These are phyloP conservation scores for Pichia sp. DNA, from an alignment of 1,139 yeast genomes.

Conservation along the genomic window DNA sequence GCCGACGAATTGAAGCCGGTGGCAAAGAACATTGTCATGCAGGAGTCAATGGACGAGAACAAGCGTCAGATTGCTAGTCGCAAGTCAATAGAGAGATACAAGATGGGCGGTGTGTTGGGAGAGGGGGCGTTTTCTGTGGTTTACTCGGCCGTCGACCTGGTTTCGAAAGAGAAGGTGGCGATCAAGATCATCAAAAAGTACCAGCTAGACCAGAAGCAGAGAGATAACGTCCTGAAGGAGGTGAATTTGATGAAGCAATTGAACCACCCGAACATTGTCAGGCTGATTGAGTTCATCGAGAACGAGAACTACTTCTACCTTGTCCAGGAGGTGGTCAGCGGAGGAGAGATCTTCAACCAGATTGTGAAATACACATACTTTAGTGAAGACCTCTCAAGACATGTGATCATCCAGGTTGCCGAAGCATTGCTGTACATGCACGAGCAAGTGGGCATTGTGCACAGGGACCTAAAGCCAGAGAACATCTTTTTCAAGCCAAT, in stretches of 20 bases:
- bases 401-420: conserved; percentile 80
- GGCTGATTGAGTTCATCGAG: conserved; percentile 64
- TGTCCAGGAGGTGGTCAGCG: conserved; percentile 78
- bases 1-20: conserved; percentile 45
- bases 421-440: conserved; percentile 80
- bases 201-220: conserved; percentile 54
- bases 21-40: conserved; percentile 59
- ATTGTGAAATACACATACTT: conserved; percentile 89
- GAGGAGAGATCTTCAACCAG: conserved; percentile 62
- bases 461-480: conserved; percentile 94
- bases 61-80: conserved; percentile 40
- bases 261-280: conserved; percentile 68
- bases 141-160: conserved; percentile 59
- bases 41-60: conserved; percentile 43
- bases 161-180: conserved; percentile 57
- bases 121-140: conserved; percentile 93
- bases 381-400: conserved; percentile 78
- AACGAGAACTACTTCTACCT: conserved; percentile 67
- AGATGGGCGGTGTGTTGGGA: conserved; percentile 50
- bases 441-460: conserved; percentile 79
- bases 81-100: conserved; percentile 46
- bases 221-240: conserved; percentile 67
- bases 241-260: conserved; percentile 77
- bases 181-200: conserved; percentile 77
- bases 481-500: conserved; percentile 81